These are phyloP conservation scores for Avena insularis DNA, from an alignment of 176 grass and related monocot genomes.

Conservation along the genomic window DNA sequence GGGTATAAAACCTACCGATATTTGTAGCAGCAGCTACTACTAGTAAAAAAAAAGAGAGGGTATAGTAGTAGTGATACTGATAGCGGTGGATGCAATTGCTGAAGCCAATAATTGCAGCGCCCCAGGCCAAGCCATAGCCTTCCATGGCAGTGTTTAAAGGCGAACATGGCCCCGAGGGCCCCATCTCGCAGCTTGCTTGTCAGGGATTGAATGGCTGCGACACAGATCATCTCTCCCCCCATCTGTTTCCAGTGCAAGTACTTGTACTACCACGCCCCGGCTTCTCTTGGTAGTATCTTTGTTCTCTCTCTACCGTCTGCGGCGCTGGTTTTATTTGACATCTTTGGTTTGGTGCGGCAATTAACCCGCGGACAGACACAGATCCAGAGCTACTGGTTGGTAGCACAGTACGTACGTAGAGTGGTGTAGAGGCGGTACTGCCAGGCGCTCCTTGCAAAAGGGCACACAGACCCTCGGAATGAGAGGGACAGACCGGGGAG, in stretches of 20 bases:
- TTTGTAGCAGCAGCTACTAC: no score
- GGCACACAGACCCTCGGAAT: slow-evolving; percentile 30
- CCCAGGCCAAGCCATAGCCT: neutral
- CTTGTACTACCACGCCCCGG: slow-evolving; percentile 44
- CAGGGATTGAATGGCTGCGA: slow-evolving; percentile 61
- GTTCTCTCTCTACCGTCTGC: no score
- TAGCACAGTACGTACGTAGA: neutral
- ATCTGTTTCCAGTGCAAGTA: slow-evolving; percentile 20
- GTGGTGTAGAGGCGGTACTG: neutral
- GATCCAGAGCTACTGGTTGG: neutral
- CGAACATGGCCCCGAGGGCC: slow-evolving; percentile 38
- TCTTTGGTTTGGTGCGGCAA: slow-evolving; percentile 13
- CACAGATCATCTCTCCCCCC: neutral
- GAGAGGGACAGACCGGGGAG: slow-evolving; percentile 24
- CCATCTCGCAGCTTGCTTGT: slow-evolving; percentile 39
- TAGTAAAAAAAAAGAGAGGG: neutral
- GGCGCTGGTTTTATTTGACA: slow-evolving; percentile 2
- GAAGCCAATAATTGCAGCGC: slow-evolving; percentile 57
- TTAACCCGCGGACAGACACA: neutral
- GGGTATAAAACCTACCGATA: no score
- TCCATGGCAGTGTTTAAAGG: slow-evolving; percentile 45
- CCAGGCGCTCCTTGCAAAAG: neutral
- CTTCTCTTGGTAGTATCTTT: slow-evolving; percentile 26
- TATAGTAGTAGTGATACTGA: neutral
- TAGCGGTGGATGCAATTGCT: neutral